Base-by-base conservation (phyloP, 2,329 filamentous ascomycete species). In the Aspergillus quadrilineatus region DNA sequence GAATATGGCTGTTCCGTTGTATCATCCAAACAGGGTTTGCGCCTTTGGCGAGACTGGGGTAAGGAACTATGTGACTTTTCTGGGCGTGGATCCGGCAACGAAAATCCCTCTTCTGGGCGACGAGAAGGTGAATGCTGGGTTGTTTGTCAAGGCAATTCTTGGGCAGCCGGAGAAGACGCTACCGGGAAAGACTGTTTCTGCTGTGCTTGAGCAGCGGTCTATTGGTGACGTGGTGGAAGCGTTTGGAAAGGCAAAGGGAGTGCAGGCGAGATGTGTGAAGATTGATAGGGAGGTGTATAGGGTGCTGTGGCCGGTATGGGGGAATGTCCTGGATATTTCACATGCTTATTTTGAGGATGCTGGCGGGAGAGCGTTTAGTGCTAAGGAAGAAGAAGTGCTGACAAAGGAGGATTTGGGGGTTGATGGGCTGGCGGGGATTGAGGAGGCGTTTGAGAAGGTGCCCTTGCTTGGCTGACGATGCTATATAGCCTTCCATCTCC, bases 1-100 rank as follows among this genome's bases (percentile, higher is more conserved):
- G 4, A 79, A 77, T 43, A 62, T 72, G 34, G 28, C 52, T 12
- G 57, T 53, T 50, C 64, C 69, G 8, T 59, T 68, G 41, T 69
- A 71, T 42, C 59, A 15, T 8, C 53, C 53, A 5, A 42, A 12
- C 6, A 2, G 6, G 14, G 44, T 56, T 1, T 32, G 22, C 46
- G 6, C 67, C 63, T 15, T 44, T 29, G n/a, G 32, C 2, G 22
- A 4, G 22, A 22, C 3, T n/a, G 49, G 49, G 10, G 12, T 6
- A 5, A n/a, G 10, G 12, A 8, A n/a, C 9, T 43, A 51, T 10
- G 39, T 34, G 28, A 32, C 28, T 1, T 44, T 51, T 4, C 6
- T 43, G 22, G 43, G 17, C n/a, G 41, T 43, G 9, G n/a, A 29
- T 3, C 15, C 39, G 12, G 12, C 39, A 4, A 51, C 49, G 12